Percentiles rank a stretch among this genome's conserved stretches.
Conservation (phyloP, 2,329 filamentous ascomycete species). For the Curvularia sp. region DNA sequence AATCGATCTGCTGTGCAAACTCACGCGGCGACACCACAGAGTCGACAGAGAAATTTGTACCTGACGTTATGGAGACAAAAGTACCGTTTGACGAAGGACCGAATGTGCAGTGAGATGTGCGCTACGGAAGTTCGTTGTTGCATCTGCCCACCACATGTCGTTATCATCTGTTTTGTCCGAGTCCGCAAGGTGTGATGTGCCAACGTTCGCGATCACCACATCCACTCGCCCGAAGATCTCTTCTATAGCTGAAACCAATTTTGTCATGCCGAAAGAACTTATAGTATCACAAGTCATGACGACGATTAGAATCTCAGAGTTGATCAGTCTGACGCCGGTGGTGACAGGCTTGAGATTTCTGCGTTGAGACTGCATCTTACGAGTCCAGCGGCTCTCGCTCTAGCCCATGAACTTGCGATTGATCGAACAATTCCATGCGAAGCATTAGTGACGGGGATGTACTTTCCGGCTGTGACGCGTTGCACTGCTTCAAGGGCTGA, state of each 20-base stretch:
- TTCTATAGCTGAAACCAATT: not conserved
- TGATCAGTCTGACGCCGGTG: not conserved
- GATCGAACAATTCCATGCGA: not conserved
- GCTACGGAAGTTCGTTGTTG: slow-evolving; percentile 19
- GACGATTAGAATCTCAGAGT: not conserved
- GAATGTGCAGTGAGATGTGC: slow-evolving; percentile 18
- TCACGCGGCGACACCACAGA: not conserved
- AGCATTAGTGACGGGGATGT: slow-evolving; percentile 1
- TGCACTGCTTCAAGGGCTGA: not conserved
- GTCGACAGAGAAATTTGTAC: not conserved
- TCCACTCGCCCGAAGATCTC: not conserved
- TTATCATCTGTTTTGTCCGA: not conserved
- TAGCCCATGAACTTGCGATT: not conserved
- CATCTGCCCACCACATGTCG: slow-evolving; percentile 13
- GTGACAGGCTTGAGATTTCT: not conserved
- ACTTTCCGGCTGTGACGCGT: not conserved
- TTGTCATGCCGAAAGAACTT: not conserved
- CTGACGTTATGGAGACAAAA: slow-evolving; percentile 1
- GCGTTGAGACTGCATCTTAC: not conserved
- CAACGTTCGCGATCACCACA: slow-evolving; percentile 5
- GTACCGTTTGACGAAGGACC: slow-evolving; percentile 1
- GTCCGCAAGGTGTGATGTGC: not conserved
- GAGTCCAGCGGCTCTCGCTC: not conserved
- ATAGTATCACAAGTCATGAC: slow-evolving; percentile 7
- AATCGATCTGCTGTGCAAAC: not conserved